These are phyloP conservation scores for Ceratocystis cubensis DNA, from an alignment of 2,329 filamentous ascomycete genomes.

Conservation along the genomic window DNA sequence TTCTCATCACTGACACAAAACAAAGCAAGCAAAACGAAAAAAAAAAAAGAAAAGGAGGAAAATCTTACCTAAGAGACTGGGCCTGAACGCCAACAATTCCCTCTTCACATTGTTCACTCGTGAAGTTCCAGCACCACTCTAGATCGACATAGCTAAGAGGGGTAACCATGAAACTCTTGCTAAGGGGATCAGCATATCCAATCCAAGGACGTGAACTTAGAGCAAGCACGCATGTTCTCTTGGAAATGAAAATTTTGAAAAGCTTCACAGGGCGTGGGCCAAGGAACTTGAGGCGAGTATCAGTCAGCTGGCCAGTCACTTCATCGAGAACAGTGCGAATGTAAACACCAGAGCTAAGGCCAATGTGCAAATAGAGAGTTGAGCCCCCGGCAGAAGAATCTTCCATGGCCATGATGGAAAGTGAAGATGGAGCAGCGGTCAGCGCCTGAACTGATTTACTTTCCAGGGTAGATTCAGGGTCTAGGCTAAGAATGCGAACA, in stretches of 20 bases:
- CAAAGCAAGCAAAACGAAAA: slow-evolving; percentile 28
- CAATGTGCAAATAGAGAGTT: slow-evolving; percentile 90
- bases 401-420: slow-evolving; percentile 90
- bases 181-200: slow-evolving; percentile 74
- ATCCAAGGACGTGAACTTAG: slow-evolving; percentile 93
- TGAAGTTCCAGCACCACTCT: slow-evolving; percentile 94
- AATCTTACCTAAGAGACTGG: slow-evolving; percentile 63
- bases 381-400: slow-evolving; percentile 82
- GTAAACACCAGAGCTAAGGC: slow-evolving; percentile 89
- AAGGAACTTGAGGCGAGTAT: slow-evolving; percentile 87
- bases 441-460: slow-evolving; percentile 90
- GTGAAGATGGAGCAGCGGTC: slow-evolving; percentile 74
- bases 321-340: slow-evolving; percentile 90
- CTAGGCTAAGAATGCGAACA: slow-evolving; percentile 79
- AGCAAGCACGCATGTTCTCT: slow-evolving; percentile 72
- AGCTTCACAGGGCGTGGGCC: slow-evolving; percentile 82
- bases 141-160: slow-evolving; percentile 79
- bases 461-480: slow-evolving; percentile 80
- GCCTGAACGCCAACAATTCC: slow-evolving; percentile 90
- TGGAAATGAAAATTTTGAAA: slow-evolving; percentile 80
- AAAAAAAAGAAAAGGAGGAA: slow-evolving; percentile 11
- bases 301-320: slow-evolving; percentile 85
- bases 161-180: slow-evolving; percentile 76
- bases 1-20: slow-evolving; percentile 47
- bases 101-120: slow-evolving; percentile 83